These are phyloP conservation scores for Pichia thaimueangensis DNA, from an alignment of 805 yeast species.

Conservation along the genomic window DNA sequence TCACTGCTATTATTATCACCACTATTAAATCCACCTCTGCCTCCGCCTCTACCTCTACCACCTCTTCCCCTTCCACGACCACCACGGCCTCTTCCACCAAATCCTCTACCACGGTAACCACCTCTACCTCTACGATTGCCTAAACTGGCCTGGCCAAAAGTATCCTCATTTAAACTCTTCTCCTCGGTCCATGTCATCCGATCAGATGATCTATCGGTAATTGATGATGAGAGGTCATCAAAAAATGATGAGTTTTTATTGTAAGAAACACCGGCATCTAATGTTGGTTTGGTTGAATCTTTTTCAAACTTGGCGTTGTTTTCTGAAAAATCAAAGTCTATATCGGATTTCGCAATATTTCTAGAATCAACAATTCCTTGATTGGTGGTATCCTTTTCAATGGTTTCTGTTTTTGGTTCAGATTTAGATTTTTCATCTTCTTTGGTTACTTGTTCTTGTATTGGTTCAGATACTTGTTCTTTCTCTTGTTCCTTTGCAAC, in stretches of 20 bases:
- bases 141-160: constrained; percentile 63
- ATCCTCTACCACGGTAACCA: constrained; percentile 43
- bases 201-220: constrained; percentile 37
- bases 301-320: constrained; percentile 66
- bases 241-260: constrained; percentile 82
- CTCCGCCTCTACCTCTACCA: constrained; percentile 27
- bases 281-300: constrained; percentile 22
- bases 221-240: constrained; percentile 73
- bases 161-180: constrained; percentile 65
- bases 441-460: constrained; percentile 5
- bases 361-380: background rate
- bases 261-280: constrained; percentile 42
- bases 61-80: constrained; percentile 10
- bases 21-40: constrained; percentile 18
- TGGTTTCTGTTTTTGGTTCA: background rate
- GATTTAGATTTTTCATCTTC: background rate
- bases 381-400: constrained; percentile 28
- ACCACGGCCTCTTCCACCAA: constrained; percentile 39
- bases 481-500: no score
- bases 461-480: background rate
- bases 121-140: constrained; percentile 19
- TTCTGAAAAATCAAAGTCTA: constrained; percentile 74
- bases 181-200: constrained; percentile 67
- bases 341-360: background rate
- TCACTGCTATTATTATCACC: background rate